Conservation (phyloP, 2,329 filamentous ascomycete genomes). For the Trichoderma koningii region DNA sequence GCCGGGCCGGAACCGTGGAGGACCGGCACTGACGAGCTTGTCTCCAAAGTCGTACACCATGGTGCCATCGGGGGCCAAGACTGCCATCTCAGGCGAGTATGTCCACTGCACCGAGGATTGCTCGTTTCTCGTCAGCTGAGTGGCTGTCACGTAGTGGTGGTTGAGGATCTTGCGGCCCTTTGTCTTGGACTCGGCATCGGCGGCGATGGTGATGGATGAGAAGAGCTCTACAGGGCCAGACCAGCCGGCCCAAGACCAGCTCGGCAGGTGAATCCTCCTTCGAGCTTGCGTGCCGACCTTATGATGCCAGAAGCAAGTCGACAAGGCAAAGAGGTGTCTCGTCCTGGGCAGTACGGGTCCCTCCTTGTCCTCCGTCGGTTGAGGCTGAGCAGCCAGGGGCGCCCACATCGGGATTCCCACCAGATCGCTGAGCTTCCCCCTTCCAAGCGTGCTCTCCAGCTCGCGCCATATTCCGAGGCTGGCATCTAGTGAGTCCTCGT, state of each 20-base stretch:
- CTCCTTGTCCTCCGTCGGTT: not conserved
- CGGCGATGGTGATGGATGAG: constrained; percentile 38
- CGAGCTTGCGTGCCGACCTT: constrained; percentile 33
- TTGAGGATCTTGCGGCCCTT: constrained; percentile 39
- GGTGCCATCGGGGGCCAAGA: constrained; percentile 37
- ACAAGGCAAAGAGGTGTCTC: constrained; percentile 39
- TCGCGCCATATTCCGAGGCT: constrained; percentile 39
- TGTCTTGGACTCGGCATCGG: constrained; percentile 35
- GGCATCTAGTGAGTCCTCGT: constrained; percentile 40
- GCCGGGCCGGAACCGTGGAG: constrained; percentile 33
- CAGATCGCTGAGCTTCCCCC: constrained; percentile 37
- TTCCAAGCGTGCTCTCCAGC: constrained; percentile 38
- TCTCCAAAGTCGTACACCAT: constrained; percentile 39
- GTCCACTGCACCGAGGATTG: constrained; percentile 38
- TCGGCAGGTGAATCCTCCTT: constrained; percentile 39
- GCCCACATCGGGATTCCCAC: constrained; percentile 41
- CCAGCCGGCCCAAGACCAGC: constrained; percentile 45
- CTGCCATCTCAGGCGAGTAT: constrained; percentile 39
- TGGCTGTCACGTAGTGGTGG: constrained; percentile 42
- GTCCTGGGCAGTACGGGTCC: constrained; percentile 32
- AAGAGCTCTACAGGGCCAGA: constrained; percentile 40
- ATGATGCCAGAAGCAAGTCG: constrained; percentile 44
- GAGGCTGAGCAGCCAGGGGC: constrained; percentile 30
- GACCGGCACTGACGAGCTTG: not conserved
- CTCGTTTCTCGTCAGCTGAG: constrained; percentile 41